Evolutionary conservation across 306 rosid species (phyloP).

Genomic region (Cucurbita ficifolia): DNA sequence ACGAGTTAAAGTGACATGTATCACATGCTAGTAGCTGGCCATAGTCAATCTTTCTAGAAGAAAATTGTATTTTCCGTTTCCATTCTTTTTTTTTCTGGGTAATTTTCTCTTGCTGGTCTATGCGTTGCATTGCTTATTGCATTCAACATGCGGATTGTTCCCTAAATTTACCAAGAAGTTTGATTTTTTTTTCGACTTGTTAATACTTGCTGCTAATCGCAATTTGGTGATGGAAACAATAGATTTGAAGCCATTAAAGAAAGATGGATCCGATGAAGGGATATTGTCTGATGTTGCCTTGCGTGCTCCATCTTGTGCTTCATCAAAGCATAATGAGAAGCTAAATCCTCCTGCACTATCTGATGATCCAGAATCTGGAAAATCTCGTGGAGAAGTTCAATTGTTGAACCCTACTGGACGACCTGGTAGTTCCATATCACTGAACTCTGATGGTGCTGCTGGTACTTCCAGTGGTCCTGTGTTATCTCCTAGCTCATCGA

Average conservation of each 20-base stretch:
- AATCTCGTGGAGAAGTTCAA: slow-evolving; percentile 34
- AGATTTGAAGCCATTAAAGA: slow-evolving; percentile 42
- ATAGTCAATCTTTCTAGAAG: not conserved
- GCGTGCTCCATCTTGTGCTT: slow-evolving; percentile 22
- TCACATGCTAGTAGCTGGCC: not conserved
- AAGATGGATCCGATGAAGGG: slow-evolving; percentile 32
- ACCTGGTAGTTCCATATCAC: slow-evolving; percentile 46
- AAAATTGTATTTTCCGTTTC: not conserved
- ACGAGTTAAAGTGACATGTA: not conserved
- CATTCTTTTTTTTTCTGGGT: not conserved
- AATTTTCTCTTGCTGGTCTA: not conserved
- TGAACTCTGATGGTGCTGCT: slow-evolving; percentile 38
- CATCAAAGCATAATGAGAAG: slow-evolving; percentile 32
- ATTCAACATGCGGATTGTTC: not conserved
- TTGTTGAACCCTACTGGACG: slow-evolving; percentile 35
- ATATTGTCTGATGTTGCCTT: slow-evolving; percentile 23
- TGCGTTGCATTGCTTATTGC: slow-evolving; percentile 1
- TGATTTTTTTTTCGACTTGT: not conserved
- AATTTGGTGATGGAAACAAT: slow-evolving; percentile 13
- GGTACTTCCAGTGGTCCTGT: slow-evolving; percentile 40
- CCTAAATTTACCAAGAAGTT: not conserved
- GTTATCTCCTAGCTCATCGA: slow-evolving; percentile 80
- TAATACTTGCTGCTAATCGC: slow-evolving; percentile 2
- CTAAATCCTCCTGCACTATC: slow-evolving; percentile 22
- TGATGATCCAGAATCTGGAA: slow-evolving; percentile 24